These are phyloP conservation scores for Pilobolus umbonatus DNA, from an alignment of 192 early-diverging fungal species.

Conservation along the genomic window DNA sequence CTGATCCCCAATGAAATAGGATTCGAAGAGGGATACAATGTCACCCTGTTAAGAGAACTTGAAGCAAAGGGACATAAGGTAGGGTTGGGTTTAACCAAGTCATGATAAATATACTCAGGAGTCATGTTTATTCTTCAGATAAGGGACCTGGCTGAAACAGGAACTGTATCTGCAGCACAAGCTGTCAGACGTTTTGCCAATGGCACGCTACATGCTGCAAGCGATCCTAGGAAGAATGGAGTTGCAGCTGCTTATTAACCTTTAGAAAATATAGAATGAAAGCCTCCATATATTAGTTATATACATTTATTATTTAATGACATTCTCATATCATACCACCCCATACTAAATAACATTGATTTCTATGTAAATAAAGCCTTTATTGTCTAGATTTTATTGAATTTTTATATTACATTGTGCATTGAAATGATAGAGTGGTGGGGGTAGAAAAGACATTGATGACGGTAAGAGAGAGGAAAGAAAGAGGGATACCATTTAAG, in stretches of 20 bases:
- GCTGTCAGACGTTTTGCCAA: slow-evolving; percentile 12
- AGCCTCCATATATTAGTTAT: too few species aligned
- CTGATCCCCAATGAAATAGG: slow-evolving; percentile 70
- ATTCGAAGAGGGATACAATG: slow-evolving; percentile 45
- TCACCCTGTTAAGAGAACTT: slow-evolving; percentile 26
- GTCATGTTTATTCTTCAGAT: not conserved
- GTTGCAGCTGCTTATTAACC: slow-evolving; percentile 28
- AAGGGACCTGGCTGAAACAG: slow-evolving; percentile 26
- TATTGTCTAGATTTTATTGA: too few species aligned
- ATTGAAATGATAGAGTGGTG: too few species aligned
- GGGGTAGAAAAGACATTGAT: too few species aligned
- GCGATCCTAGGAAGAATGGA: slow-evolving; percentile 30
- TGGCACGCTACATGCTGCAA: slow-evolving; percentile 20
- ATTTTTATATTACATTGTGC: too few species aligned
- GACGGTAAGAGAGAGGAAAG: too few species aligned
- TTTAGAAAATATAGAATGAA: too few species aligned
- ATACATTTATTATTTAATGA: too few species aligned
- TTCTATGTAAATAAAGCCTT: too few species aligned
- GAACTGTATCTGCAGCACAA: slow-evolving; percentile 32
- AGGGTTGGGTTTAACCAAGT: not conserved
- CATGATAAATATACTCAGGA: not conserved
- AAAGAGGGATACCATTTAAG: too few species aligned
- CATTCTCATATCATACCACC: too few species aligned
- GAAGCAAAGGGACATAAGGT: slow-evolving; percentile 35
- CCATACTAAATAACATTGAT: too few species aligned